Evolutionary conservation across 441 rosid genomes (phyloP).

Genomic region (Arabidopsis lyrata): DNA sequence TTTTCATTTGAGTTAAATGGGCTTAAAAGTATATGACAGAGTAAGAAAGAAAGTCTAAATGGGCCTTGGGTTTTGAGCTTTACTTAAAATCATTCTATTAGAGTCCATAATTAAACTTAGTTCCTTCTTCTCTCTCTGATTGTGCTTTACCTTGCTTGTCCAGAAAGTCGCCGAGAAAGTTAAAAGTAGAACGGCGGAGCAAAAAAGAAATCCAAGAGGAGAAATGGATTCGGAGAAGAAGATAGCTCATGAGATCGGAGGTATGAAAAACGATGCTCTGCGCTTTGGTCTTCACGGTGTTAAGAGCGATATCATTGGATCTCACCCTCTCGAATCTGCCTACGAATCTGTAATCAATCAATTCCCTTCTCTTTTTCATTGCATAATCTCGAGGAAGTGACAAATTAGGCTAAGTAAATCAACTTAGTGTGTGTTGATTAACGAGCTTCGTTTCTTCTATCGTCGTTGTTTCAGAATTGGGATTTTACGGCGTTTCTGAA

Average conservation of each 20-base stretch:
- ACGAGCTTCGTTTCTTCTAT: background rate
- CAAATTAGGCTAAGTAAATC: background rate
- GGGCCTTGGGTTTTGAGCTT: background rate
- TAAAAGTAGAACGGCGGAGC: background rate
- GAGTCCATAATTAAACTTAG: background rate
- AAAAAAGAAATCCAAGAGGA: background rate
- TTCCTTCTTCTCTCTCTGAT: background rate
- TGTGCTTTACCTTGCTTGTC: constrained; percentile 19
- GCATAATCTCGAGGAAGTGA: background rate
- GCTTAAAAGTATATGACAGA: background rate
- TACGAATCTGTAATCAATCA: constrained; percentile 58
- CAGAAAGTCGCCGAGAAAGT: constrained; percentile 40
- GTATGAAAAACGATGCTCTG: constrained; percentile 65
- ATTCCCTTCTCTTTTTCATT: background rate
- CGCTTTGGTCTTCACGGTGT: constrained; percentile 85
- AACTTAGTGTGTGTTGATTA: background rate
- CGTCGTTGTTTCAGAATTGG: background rate
- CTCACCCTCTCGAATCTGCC: constrained; percentile 85
- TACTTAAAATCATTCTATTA: background rate
- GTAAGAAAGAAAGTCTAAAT: background rate
- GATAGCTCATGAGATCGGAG: constrained; percentile 78
- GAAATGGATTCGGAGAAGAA: constrained; percentile 66
- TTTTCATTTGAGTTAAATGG: background rate
- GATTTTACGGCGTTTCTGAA: background rate
- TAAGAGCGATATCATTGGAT: constrained; percentile 73